Evolutionary conservation across 2,329 filamentous ascomycete species (phyloP).

Genomic region (Fusarium nygamai): DNA sequence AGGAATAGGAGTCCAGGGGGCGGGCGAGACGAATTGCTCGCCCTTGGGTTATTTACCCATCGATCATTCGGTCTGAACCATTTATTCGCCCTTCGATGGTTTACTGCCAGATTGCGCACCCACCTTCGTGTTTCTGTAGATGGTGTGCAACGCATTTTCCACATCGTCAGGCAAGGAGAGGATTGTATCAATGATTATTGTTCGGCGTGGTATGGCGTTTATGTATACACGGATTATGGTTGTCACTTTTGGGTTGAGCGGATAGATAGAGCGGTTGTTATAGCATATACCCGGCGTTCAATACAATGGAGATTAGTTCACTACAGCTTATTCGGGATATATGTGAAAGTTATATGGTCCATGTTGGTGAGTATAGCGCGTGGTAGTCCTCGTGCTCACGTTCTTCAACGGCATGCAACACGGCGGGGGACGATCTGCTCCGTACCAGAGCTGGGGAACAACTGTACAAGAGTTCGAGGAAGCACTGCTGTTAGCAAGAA

Average conservation of each 20-base stretch:
- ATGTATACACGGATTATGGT: background rate
- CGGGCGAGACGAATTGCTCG: background rate
- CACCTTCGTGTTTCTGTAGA: background rate
- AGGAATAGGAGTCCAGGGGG: slow-evolving; percentile 54
- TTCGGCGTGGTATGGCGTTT: slow-evolving; percentile 27
- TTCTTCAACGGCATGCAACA: background rate
- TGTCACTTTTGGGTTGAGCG: background rate
- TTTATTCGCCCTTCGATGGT: background rate
- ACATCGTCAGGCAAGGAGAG: background rate
- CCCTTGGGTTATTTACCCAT: background rate
- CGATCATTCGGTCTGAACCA: no score
- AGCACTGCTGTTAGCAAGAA: background rate
- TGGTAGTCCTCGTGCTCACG: accelerated
- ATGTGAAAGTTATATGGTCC: background rate
- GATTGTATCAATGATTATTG: background rate
- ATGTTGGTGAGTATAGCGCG: accelerated
- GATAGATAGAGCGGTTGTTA: background rate
- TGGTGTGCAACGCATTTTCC: background rate
- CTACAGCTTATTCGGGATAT: no score
- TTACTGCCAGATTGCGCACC: background rate
- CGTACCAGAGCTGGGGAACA: no score
- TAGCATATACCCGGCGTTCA: slow-evolving; percentile 34
- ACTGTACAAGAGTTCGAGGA: background rate
- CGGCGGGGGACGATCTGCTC: background rate
- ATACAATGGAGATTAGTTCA: background rate